Conservation (phyloP, 2,329 filamentous ascomycete species). For the Fusarium xylarioides region DNA sequence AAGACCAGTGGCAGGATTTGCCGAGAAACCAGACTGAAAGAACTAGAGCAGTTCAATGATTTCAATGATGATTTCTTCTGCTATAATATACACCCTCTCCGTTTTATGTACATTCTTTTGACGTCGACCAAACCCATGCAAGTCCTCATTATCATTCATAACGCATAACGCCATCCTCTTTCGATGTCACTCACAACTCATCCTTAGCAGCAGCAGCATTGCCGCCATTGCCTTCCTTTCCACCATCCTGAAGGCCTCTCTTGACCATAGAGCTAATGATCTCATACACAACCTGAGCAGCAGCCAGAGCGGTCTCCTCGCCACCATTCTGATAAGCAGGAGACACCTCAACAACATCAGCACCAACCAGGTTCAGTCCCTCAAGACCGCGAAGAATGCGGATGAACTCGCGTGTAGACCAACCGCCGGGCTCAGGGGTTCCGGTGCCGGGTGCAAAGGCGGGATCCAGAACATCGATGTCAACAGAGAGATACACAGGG, state of each 20-base stretch:
- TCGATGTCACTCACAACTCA: constrained; percentile 46
- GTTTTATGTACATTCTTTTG: neutral
- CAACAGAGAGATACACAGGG: constrained; percentile 81
- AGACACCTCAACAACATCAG: constrained; percentile 86
- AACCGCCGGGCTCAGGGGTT: constrained; percentile 89
- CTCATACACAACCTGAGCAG: constrained; percentile 85
- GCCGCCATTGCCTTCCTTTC: constrained; percentile 44
- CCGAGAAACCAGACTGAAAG: neutral
- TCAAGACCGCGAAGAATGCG: constrained; percentile 84
- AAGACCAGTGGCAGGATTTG: neutral
- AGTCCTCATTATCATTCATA: constrained; percentile 9
- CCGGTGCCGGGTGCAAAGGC: constrained; percentile 75
- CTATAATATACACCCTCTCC: neutral
- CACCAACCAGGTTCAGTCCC: constrained; percentile 83
- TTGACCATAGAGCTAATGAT: constrained; percentile 81
- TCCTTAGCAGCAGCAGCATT: constrained; percentile 40
- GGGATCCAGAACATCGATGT: constrained; percentile 89
- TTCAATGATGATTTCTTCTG: neutral
- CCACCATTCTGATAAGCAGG: constrained; percentile 84
- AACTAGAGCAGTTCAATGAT: neutral
- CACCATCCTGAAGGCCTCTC: constrained; percentile 53
- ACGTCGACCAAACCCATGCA: neutral
- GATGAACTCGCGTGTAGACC: constrained; percentile 90
- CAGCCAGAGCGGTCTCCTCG: constrained; percentile 84
- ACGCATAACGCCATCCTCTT: neutral